Base-by-base conservation (phyloP, 768 basidiomycete species). In the Lactifluus hygrophoroides region DNA sequence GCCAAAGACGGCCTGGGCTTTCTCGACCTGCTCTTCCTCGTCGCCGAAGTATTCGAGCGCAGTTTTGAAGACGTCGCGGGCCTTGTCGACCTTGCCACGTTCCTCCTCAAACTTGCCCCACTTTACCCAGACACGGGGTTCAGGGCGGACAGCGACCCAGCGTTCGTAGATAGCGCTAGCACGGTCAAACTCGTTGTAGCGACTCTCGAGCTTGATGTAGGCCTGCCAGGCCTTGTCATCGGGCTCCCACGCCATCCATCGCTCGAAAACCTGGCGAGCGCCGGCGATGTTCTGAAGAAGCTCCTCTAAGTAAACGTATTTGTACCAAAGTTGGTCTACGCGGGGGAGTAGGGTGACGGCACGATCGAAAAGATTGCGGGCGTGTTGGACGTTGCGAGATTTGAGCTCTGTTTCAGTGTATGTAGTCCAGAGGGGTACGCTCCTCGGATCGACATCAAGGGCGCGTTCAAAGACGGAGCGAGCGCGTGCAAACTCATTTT, bases 241-340 rank as follows among this genome's bases (percentile, higher is more conserved):
- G 0, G 96, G 96, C 69, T 98, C 96, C 96, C 96, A 98, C 64
- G 91, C 83, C 93, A 98, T 95, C 96, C 96, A 99, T 46, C 96
- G 82, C 71, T 99, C 96, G 62, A 98, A 99, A 55, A 98, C 92
- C 69, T 98, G 95, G 9, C 96, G 85, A 1, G 94, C 94, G 38
- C 96, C 96, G 1, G 94, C 84, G 32, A 99, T 86, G 68, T 99
- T 98, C 66, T 94, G 88, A 13, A 99, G 80, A 3, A 99, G 81
- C 69, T 99, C 96, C 69, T 99, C 96, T 54, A 99, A 83, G 72
- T 96, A 97, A 58, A 99, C 95, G 56, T 97, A 99, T 71, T 97
- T 97, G 81, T 98, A 98, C 96, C 96, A 98, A 7, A 99, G 80
- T 68, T 95, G 89, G 70, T 99, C 94, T 49, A 99, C 85, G 45